Percentiles rank a stretch among this genome's conserved stretches.
Evolutionary conservation across 2,329 filamentous ascomycete genomes (phyloP).

Genomic region (Scleromitrula shiraiana): DNA sequence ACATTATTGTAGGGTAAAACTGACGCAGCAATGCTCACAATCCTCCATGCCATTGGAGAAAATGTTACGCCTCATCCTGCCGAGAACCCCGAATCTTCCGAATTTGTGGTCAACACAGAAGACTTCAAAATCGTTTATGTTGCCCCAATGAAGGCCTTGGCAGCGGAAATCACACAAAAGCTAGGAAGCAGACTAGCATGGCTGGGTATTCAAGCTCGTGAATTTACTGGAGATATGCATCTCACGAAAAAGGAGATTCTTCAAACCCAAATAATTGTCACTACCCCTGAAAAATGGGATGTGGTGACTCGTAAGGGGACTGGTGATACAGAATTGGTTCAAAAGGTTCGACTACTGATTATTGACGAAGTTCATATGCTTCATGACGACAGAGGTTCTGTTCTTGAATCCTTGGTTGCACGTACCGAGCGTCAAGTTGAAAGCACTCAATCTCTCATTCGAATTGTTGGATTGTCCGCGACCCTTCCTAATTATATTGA

Average conservation of each 20-base stretch:
- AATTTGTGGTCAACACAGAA: slow-evolving; percentile 75
- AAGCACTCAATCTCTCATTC: slow-evolving; percentile 93
- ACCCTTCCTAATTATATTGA: slow-evolving; percentile 96
- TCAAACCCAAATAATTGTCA: slow-evolving; percentile 95
- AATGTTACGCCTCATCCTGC: slow-evolving; percentile 74
- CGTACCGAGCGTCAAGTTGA: slow-evolving; percentile 94
- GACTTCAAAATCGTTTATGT: slow-evolving; percentile 99
- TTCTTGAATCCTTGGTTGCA: slow-evolving; percentile 91
- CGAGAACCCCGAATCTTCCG: slow-evolving; percentile 61
- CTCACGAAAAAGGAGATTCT: slow-evolving; percentile 94
- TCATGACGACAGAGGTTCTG: slow-evolving; percentile 92
- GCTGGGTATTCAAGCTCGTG: slow-evolving; percentile 85
- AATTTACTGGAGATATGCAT: slow-evolving; percentile 98
- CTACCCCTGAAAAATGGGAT: slow-evolving; percentile 98
- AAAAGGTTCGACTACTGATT: slow-evolving; percentile 91
- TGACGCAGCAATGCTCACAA: slow-evolving; percentile 93
- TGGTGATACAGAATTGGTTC: slow-evolving; percentile 92
- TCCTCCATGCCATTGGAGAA: slow-evolving; percentile 82
- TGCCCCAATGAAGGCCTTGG: slow-evolving; percentile 96
- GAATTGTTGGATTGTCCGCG: slow-evolving; percentile 89
- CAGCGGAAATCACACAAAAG: slow-evolving; percentile 93
- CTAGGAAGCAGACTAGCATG: slow-evolving; percentile 84
- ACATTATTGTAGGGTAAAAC: slow-evolving; percentile 65
- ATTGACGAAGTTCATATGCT: slow-evolving; percentile 99
- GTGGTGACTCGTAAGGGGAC: slow-evolving; percentile 96